Evolutionary conservation across 225 moss, liverwort and hornwort genomes (phyloP), one percentile per base, ranked within the genome.

Genomic region (Pleurozium schreberi): DNA sequence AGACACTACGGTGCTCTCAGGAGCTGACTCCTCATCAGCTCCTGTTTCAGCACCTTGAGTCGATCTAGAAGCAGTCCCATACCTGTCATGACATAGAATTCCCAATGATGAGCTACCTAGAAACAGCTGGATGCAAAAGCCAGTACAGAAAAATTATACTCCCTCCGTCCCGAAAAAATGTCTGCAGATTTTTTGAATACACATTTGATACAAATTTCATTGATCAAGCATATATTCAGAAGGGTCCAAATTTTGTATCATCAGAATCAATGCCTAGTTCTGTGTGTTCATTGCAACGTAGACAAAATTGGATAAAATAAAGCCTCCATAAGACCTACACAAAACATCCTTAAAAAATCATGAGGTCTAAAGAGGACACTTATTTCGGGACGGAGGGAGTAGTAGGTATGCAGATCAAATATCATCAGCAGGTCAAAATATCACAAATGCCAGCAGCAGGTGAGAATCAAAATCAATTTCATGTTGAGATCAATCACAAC

Each of bases 21-120:
- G 82, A 75, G 57, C 87, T 43, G 59, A 64, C 67, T 87, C 90
- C 77, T 80, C 89, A 78, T 82, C 92, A 83, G 66, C 80, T 83
- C 86, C 80, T 75, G 84, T 74, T 78, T 87, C 88, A 80, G 88
- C 78, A 88, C 64, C 74, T 82, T 89, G 66, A 90, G 77, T 88
- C 67, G 92, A 83, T 61, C 90, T 87, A 91, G 91, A 91, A 69
- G 87, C 75, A 59, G 64, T 70, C 88, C 34, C 88, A 65, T 50
- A 61, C 87, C 93, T 93, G 76, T 84, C 89, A 89, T 77, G 66
- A 82, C 14, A 34, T 36, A 78, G 43, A 70, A 82, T 40, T 84
- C 75, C 45, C 66, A 66, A 76, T 78, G 36, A 65, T 87, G 59
- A 90, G 61, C 85, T 59, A 65, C 73, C 61, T 84, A 79, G 68